These are phyloP conservation scores for Yamadazyma trypodendri DNA, from an alignment of 1,139 yeast species.

Conservation along the genomic window DNA sequence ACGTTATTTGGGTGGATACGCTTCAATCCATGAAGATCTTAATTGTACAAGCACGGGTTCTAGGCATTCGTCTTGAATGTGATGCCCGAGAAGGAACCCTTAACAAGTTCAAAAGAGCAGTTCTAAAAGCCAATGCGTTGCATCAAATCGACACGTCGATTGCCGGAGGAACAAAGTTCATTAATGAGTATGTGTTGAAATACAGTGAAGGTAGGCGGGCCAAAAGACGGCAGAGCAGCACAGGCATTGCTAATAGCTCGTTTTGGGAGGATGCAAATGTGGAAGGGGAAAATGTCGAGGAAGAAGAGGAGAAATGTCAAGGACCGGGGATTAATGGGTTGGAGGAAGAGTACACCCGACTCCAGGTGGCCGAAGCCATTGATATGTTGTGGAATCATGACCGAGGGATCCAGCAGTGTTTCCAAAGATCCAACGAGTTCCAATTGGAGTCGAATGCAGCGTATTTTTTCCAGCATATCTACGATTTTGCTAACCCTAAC, in stretches of 20 bases:
- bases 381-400: slow-evolving; percentile 66
- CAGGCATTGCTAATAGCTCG: slow-evolving; percentile 51
- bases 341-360: slow-evolving; percentile 18
- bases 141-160: slow-evolving; percentile 62
- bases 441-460: slow-evolving; percentile 80
- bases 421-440: slow-evolving; percentile 66
- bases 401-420: slow-evolving; percentile 62
- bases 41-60: slow-evolving; percentile 66
- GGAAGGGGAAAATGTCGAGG: slow-evolving; percentile 6
- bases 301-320: background rate
- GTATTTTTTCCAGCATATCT: slow-evolving; percentile 72
- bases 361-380: slow-evolving; percentile 68
- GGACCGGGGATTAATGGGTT: background rate
- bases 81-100: slow-evolving; percentile 53
- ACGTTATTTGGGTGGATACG: slow-evolving; percentile 94
- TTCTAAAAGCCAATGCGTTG: slow-evolving; percentile 58
- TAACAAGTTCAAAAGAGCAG: slow-evolving; percentile 43
- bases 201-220: slow-evolving; percentile 56
- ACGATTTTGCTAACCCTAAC: slow-evolving; percentile 58
- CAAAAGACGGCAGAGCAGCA: slow-evolving; percentile 54
- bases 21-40: slow-evolving; percentile 85
- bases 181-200: slow-evolving; percentile 63
- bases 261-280: slow-evolving; percentile 30
- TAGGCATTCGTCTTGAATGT: slow-evolving; percentile 60
- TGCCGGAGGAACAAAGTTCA: slow-evolving; percentile 66